These are phyloP conservation scores for Aspergillus sp. DNA, from an alignment of 2,329 filamentous ascomycete genomes.

Conservation along the genomic window DNA sequence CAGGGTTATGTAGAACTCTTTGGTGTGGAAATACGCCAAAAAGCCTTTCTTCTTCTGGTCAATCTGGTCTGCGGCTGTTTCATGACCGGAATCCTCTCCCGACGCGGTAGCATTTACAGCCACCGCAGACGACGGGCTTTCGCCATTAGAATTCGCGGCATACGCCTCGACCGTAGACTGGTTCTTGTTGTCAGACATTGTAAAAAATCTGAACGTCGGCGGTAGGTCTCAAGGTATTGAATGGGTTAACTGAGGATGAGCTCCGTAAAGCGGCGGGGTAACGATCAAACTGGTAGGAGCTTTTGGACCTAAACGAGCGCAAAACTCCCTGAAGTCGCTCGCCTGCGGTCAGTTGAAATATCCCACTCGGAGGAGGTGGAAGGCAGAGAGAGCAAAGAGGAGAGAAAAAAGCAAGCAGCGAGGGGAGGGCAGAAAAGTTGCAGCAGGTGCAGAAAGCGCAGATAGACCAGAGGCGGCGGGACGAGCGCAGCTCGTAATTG, in stretches of 20 bases:
- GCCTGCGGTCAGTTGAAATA: constrained; percentile 29
- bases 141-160: constrained; percentile 18
- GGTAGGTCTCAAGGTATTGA: not conserved
- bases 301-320: constrained; percentile 57
- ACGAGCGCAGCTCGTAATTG: constrained; percentile 2
- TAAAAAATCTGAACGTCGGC: not conserved
- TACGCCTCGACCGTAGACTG: constrained; percentile 30
- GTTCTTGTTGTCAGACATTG: constrained; percentile 36
- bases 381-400: not conserved
- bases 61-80: constrained; percentile 42
- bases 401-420: constrained; percentile 15
- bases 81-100: constrained; percentile 22
- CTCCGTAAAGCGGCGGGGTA: not conserved
- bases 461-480: constrained; percentile 9
- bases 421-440: constrained; percentile 10
- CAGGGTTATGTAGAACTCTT: constrained; percentile 86
- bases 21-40: constrained; percentile 76
- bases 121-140: constrained; percentile 24
- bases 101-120: constrained; percentile 21
- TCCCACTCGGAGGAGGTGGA: constrained; percentile 5
- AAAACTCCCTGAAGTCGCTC: constrained; percentile 64
- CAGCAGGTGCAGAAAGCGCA: not conserved
- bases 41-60: constrained; percentile 53
- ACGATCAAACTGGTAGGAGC: constrained; percentile 41
- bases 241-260: not conserved